Conservation (phyloP, 306 rosid species). For the Dicorynia guianensis region DNA sequence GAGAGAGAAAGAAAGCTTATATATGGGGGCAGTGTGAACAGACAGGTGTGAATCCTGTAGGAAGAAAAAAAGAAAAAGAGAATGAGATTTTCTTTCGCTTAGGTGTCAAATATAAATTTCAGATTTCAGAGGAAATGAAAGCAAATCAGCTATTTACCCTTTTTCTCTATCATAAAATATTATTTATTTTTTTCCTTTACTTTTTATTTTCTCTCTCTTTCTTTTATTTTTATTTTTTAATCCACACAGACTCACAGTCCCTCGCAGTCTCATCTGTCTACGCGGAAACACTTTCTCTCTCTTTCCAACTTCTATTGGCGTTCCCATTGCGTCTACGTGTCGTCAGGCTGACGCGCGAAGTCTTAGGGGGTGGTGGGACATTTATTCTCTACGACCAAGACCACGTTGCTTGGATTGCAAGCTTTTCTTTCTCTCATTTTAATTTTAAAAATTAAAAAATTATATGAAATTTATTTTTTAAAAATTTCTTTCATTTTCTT, state of each 20-base stretch:
- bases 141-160: too few relatives aligned
- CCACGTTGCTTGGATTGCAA: conserved; percentile 40
- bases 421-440: background rate
- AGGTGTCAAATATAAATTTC: conserved; percentile 38
- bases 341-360: conserved; percentile 75
- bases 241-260: background rate
- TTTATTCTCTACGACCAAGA: conserved; percentile 40
- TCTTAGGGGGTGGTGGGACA: conserved; percentile 25
- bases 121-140: too few relatives aligned
- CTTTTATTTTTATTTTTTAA: background rate
- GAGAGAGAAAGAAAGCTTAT: conserved; percentile 48
- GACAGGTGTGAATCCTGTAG: conserved; percentile 69
- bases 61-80: conserved; percentile 36
- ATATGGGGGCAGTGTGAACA: conserved; percentile 59
- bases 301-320: conserved; percentile 21
- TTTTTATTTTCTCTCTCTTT: background rate
- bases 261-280: conserved; percentile 64
- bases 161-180: too few relatives aligned
- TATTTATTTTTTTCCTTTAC: background rate
- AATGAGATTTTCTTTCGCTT: conserved; percentile 42
- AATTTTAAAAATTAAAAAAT: background rate
- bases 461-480: too few relatives aligned
- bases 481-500: conserved; percentile 22
- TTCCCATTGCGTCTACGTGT: conserved; percentile 78
- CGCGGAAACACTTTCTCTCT: conserved; percentile 72